Conservation (phyloP, 108 stramenopile genomes). For the Nitzschia putrida region DNA sequence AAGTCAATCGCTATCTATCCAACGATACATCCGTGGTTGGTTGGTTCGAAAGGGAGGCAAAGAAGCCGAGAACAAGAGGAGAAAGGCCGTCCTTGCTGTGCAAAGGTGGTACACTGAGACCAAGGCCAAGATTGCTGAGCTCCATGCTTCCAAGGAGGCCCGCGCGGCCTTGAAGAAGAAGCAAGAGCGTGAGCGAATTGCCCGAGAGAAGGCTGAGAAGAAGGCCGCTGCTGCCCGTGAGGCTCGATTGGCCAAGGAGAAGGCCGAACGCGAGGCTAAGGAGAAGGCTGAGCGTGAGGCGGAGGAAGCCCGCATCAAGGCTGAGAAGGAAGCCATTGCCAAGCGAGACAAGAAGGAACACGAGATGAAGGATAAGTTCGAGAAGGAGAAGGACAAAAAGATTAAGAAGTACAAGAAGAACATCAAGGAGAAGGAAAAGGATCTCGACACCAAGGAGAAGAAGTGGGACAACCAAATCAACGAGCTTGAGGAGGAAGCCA, state of each 20-base stretch:
- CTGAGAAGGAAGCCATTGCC: slow-evolving; percentile 24
- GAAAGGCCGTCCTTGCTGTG: slow-evolving; percentile 32
- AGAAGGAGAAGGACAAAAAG: slow-evolving; percentile 29
- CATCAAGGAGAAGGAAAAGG: slow-evolving; percentile 44
- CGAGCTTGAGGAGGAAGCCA: slow-evolving; percentile 38
- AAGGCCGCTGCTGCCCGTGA: slow-evolving; percentile 35
- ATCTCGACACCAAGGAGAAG: slow-evolving; percentile 49
- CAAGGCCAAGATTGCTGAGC: slow-evolving; percentile 14
- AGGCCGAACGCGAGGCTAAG: slow-evolving; percentile 43
- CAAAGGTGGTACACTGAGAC: slow-evolving; percentile 38
- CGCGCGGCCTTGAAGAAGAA: slow-evolving; percentile 23
- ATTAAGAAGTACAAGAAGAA: slow-evolving; percentile 39
- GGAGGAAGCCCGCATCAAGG: slow-evolving; percentile 36
- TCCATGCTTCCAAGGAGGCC: slow-evolving; percentile 12
- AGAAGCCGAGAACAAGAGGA: slow-evolving; percentile 30
- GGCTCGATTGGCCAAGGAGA: slow-evolving; percentile 34
- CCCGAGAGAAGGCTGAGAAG: slow-evolving; percentile 40
- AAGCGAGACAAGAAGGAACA: slow-evolving; percentile 42
- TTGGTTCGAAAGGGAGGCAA: slow-evolving; percentile 39
- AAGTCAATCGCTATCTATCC: slow-evolving; percentile 45
- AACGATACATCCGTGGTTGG: slow-evolving; percentile 53
- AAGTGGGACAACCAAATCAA: slow-evolving; percentile 31
- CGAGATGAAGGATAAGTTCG: slow-evolving; percentile 37
- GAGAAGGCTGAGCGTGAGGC: slow-evolving; percentile 32
- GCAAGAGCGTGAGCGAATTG: slow-evolving; percentile 26